A percentile compares a stretch with the other conserved stretches of the same genome.
Evolutionary conservation across 257 asterid genomes (phyloP).

Genomic region (Nemophila menziesii): DNA sequence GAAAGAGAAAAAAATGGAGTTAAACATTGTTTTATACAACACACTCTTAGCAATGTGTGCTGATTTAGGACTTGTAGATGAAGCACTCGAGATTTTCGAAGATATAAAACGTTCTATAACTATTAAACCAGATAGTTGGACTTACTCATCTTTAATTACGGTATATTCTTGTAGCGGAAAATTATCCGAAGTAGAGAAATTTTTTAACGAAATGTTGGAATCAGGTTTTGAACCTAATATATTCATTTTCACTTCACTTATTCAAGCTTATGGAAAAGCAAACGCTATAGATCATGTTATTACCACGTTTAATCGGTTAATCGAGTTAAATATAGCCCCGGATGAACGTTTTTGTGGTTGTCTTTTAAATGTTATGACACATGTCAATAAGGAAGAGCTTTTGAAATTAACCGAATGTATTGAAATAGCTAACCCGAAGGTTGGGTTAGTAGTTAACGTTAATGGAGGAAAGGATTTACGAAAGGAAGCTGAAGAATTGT

Average conservation of each 20-base stretch:
- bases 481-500: conserved; percentile 39
- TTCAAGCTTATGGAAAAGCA: conserved; percentile 89
- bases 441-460: conserved; percentile 56
- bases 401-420: conserved; percentile 36
- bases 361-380: conserved; percentile 58
- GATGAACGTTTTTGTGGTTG: conserved; percentile 78
- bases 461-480: conserved; percentile 16
- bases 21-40: conserved; percentile 57
- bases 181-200: conserved; percentile 67
- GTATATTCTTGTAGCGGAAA: conserved; percentile 71
- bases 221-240: conserved; percentile 71
- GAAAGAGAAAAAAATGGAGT: conserved; percentile 69
- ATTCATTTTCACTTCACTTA: conserved; percentile 59
- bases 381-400: conserved; percentile 49
- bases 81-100: conserved; percentile 60
- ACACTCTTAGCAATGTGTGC: conserved; percentile 72
- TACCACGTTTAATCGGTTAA: conserved; percentile 45
- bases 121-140: conserved; percentile 67
- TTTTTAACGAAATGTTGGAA: conserved; percentile 59
- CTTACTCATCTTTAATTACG: conserved; percentile 65
- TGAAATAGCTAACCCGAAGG: conserved; percentile 56
- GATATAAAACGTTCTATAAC: conserved; percentile 55
- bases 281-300: conserved; percentile 68
- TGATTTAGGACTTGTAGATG: conserved; percentile 61
- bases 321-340: conserved; percentile 40